These are phyloP conservation scores for Cercospora sojina DNA, from an alignment of 2,329 filamentous ascomycete species.

Conservation along the genomic window DNA sequence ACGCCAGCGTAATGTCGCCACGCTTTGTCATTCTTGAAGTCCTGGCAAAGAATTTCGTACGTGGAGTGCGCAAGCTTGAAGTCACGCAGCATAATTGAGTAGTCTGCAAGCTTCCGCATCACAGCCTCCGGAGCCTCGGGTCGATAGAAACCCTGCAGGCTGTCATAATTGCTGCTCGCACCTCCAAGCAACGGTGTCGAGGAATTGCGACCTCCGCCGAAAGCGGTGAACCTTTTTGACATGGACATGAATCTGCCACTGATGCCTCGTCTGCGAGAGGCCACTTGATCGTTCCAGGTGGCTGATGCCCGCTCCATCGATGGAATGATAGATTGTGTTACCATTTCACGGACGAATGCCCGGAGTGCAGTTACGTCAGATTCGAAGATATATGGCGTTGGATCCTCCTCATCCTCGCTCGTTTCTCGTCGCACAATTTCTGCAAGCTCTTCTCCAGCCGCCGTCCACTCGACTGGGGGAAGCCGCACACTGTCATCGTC, in stretches of 20 bases:
- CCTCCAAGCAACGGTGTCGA: constrained; percentile 51
- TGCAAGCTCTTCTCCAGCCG: constrained; percentile 78
- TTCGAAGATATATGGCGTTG: constrained; percentile 80
- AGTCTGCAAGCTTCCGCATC: constrained; percentile 91
- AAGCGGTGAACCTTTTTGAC: constrained; percentile 84
- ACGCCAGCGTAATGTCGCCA: constrained; percentile 93
- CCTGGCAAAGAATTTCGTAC: constrained; percentile 83
- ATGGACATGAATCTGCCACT: constrained; percentile 92
- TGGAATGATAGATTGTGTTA: constrained; percentile 89
- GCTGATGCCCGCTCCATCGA: constrained; percentile 93
- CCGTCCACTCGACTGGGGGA: constrained; percentile 83
- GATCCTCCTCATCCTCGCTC: constrained; percentile 68
- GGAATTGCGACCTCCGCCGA: constrained; percentile 62
- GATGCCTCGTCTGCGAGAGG: constrained; percentile 82
- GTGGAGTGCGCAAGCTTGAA: constrained; percentile 90
- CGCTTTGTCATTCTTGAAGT: constrained; percentile 93
- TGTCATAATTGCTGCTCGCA: constrained; percentile 71
- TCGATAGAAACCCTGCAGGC: constrained; percentile 73
- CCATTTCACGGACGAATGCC: constrained; percentile 89
- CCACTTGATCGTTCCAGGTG: constrained; percentile 96
- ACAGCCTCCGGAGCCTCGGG: constrained; percentile 83
- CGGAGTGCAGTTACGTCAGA: constrained; percentile 86
- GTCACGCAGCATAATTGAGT: constrained; percentile 93
- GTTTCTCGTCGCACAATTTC: constrained; percentile 56
- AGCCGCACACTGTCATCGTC: constrained; percentile 87